Percentiles rank a stretch among this genome's conserved stretches.
Conservation (phyloP, 345 rosid genomes). For the Citrus maxima region DNA sequence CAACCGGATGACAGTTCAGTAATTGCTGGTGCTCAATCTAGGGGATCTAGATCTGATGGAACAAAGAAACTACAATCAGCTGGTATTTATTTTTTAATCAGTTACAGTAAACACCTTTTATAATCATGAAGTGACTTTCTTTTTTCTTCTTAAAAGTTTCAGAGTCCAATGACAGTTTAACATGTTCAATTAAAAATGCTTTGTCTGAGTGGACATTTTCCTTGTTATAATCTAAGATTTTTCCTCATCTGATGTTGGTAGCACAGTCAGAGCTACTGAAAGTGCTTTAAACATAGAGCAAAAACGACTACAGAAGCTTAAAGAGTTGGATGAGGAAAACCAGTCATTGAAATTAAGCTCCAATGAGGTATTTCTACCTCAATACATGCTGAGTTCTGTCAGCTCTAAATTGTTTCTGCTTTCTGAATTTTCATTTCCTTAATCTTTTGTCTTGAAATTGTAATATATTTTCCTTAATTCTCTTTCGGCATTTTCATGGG, state of each 20-base stretch:
- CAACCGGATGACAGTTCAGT: conserved; percentile 19
- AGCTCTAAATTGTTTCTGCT: neutral
- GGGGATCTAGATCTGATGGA: conserved; percentile 25
- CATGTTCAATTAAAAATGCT: neutral
- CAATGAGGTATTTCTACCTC: conserved; percentile 44
- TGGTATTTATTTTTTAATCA: conserved; percentile 29
- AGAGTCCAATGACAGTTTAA: neutral
- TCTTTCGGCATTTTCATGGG: neutral
- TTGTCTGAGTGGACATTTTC: neutral
- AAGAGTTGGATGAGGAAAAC: conserved; percentile 50
- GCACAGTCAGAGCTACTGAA: conserved; percentile 59
- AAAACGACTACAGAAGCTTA: conserved; percentile 60
- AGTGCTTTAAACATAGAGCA: conserved; percentile 63
- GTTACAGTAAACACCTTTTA: neutral
- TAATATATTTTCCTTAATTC: neutral
- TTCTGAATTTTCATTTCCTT: neutral
- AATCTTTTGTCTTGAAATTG: neutral
- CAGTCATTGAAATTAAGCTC: conserved; percentile 38
- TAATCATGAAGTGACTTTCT: neutral
- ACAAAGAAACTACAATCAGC: conserved; percentile 24
- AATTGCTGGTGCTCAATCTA: conserved; percentile 29
- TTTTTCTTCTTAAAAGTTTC: neutral
- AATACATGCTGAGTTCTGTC: neutral
- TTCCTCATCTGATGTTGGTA: conserved; percentile 33
- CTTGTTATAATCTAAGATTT: conserved; percentile 1